Evolutionary conservation across 768 basidiomycete species (phyloP).

Genomic region (Mycena metata): DNA sequence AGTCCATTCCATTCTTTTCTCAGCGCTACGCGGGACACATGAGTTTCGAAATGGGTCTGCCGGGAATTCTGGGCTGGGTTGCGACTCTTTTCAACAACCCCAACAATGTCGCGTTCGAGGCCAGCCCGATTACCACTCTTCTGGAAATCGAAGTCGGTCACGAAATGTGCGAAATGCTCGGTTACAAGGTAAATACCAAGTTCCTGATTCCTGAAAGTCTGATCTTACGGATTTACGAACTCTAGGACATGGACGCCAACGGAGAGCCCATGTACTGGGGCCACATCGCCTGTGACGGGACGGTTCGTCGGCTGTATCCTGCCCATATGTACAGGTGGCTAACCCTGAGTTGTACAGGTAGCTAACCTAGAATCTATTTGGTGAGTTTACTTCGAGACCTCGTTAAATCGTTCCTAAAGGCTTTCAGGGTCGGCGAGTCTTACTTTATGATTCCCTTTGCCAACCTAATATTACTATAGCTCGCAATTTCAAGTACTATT

Average conservation of each 20-base stretch:
- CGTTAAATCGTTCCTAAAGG: constrained; percentile 6
- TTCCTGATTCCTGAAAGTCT: no score
- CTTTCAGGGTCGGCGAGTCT: constrained; percentile 25
- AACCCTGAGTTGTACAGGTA: no score
- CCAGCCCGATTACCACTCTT: constrained; percentile 54
- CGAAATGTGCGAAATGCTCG: constrained; percentile 57
- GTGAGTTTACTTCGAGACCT: constrained; percentile 41
- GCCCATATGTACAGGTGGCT: no score
- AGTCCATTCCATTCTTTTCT: constrained; percentile 55
- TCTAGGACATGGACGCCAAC: background rate
- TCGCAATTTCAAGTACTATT: constrained; percentile 63
- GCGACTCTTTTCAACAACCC: constrained; percentile 52
- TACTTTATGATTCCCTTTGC: constrained; percentile 9
- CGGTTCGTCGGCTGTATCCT: constrained; percentile 38
- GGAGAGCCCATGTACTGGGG: constrained; percentile 53
- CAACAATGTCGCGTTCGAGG: constrained; percentile 60
- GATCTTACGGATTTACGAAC: no score
- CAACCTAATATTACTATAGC: constrained; percentile 44
- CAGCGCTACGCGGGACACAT: constrained; percentile 59
- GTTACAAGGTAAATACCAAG: constrained; percentile 42
- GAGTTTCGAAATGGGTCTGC: constrained; percentile 51
- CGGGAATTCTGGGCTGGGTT: constrained; percentile 48
- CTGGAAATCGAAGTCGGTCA: constrained; percentile 56
- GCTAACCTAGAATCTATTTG: constrained; percentile 64
- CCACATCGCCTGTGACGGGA: constrained; percentile 59